Base-by-base conservation (phyloP, 2,329 filamentous ascomycete species). In the Thielaviopsis euricoi region DNA sequence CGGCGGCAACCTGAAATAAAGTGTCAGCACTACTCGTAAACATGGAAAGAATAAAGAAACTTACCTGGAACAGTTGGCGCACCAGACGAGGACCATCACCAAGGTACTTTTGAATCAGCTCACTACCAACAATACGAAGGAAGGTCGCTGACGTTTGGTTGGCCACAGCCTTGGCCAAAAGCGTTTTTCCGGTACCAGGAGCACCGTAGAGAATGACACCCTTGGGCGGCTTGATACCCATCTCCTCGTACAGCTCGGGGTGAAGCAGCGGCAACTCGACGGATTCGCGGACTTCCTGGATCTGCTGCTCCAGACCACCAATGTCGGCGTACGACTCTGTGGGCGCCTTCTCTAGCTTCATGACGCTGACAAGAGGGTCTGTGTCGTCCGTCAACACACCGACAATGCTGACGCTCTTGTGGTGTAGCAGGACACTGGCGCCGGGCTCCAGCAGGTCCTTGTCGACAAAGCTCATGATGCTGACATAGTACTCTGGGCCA, bases 381-480 rank as follows among this genome's bases (percentile, higher is more conserved):
- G 93, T 84, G 67, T 98, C 93, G 65, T 98, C 93, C 1, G 91
- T 97, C 65, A 98, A 75, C 21, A 98, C 93, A 71, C 94, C 93
- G 29, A 98, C 93, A 51, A 98, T 95, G 49, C 91, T 96, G 55
- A 97, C 91, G 56, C 87, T 94, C 76, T 98, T 98, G 73, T 98
- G 93, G 68, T 98, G 93, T 60, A 98, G 76, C 53, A 98, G 76
- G 53, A 98, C 93, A 66, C 89, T 96, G 19, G 93, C 89, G 61
- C 94, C 94, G 1, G 93, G 93, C 72, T 98, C 93, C 50, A 98
- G 79, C 3, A 98, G 81, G 67, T 98, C 93, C 74, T 98, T 98
- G 77, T 98, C 93, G 64, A 98, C 93, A 67, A 98, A 98, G 58
- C 91, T 96, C 93, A 97, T 97, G 79, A 98, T 98, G 65, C 90